Conservation (phyloP, 306 rosid genomes). For the barrel medic (Medicago truncatula) region MtrunA17r5.0-ANR NC_053042.1:18644001-18644500, state of each 20-base stretch:
- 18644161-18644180: constrained; percentile 98
- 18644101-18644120: constrained; percentile 96
- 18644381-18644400: neutral
- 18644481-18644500: too few relatives aligned
- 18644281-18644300: neutral
- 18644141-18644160: constrained; percentile 92
- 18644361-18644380: neutral
- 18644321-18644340: neutral
- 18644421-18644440: neutral
- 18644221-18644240: constrained; percentile 90
- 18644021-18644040: constrained; percentile 92
- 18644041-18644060: constrained; percentile 85
- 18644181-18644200: constrained; percentile 91
- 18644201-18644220: constrained; percentile 96
- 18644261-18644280: neutral
- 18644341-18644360: neutral
- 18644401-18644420: neutral
- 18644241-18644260: constrained; percentile 53
- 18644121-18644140: constrained; percentile 92
- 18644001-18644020: constrained; percentile 91
- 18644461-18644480: too few relatives aligned
- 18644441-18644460: too few relatives aligned
- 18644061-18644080: constrained; percentile 72
- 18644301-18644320: neutral
- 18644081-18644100: constrained; percentile 65